Percentiles rank a stretch among this genome's conserved stretches.
phyloP scores from a whole-genome alignment of 495 filamentous ascomycete species.

The Penicillium cinerascens region DNA sequence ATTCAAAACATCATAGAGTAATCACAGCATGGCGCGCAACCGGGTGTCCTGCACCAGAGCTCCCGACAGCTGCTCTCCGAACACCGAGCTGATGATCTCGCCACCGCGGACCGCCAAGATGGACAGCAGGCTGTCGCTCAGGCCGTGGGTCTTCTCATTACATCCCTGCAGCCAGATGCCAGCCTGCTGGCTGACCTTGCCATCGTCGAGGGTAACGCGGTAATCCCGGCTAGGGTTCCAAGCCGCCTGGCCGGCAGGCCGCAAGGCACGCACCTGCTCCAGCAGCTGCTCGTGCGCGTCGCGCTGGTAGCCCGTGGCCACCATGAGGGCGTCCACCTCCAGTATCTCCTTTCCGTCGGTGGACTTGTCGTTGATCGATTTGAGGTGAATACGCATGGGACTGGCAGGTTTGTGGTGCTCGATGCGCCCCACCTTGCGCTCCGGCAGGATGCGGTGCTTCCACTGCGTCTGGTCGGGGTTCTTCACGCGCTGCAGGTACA shows the following conservation, averaged over 20 bases:
- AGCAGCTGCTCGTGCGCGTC: constrained; percentile 79
- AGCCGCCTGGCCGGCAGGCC: constrained; percentile 47
- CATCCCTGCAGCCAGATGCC: constrained; percentile 95
- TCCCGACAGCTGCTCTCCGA: constrained; percentile 48
- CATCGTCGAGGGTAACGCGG: constrained; percentile 60
- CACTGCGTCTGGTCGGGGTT: constrained; percentile 67
- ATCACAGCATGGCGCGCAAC: constrained; percentile 41
- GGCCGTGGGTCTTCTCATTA: constrained; percentile 86
- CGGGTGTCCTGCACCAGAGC: constrained; percentile 38
- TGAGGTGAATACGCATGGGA: constrained; percentile 39
- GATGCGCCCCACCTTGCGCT: constrained; percentile 58
- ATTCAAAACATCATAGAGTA: background rate
- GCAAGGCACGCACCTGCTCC: constrained; percentile 56
- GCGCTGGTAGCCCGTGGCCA: constrained; percentile 82
- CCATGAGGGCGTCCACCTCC: constrained; percentile 76
- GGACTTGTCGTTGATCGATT: constrained; percentile 24
- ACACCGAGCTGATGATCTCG: constrained; percentile 74
- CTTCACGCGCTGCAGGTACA: constrained; percentile 78
- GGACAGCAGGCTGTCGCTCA: constrained; percentile 77
- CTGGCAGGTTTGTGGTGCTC: constrained; percentile 46
- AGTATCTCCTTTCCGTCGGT: constrained; percentile 52
- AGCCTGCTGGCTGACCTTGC: constrained; percentile 56
- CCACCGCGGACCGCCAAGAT: constrained; percentile 72
- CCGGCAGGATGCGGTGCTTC: constrained; percentile 73
- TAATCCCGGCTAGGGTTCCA: constrained; percentile 62